Conservation (phyloP, 306 rosid genomes). For the Rubus parviflorus region DNA sequence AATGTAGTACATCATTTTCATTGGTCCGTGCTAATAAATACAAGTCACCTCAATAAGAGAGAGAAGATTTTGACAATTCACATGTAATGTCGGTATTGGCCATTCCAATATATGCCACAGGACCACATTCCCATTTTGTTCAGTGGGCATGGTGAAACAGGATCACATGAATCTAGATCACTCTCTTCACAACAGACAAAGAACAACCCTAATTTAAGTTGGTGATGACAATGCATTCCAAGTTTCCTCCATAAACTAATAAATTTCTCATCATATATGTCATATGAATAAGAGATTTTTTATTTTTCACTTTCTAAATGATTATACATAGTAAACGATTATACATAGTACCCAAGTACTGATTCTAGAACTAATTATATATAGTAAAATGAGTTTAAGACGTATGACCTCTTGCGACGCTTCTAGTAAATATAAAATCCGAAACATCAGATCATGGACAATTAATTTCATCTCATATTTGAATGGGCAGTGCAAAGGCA, state of each 20-base stretch:
- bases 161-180: slow-evolving; percentile 32
- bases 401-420: too few species aligned
- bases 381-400: too few species aligned
- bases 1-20: not conserved
- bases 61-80: slow-evolving; percentile 7
- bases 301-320: too few species aligned
- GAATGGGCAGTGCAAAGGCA: too few species aligned
- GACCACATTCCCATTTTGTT: slow-evolving; percentile 24
- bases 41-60: not conserved
- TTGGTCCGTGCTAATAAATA: not conserved
- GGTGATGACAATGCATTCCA: slow-evolving; percentile 6
- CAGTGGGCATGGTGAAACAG: slow-evolving; percentile 16
- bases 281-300: not conserved
- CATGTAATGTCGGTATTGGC: slow-evolving; percentile 33
- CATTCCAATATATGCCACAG: not conserved
- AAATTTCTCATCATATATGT: not conserved
- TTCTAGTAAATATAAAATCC: too few species aligned
- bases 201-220: not conserved
- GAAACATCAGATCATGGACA: too few species aligned
- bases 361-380: too few species aligned
- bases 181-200: slow-evolving; percentile 4
- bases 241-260: not conserved
- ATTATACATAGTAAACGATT: too few species aligned
- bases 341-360: too few species aligned
- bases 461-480: too few species aligned